Evolutionary conservation across 1,284 basidiomycete species (phyloP), one percentile per base, ranked within the genome.

Genomic region (Sanguinoderma infundibulare): DNA sequence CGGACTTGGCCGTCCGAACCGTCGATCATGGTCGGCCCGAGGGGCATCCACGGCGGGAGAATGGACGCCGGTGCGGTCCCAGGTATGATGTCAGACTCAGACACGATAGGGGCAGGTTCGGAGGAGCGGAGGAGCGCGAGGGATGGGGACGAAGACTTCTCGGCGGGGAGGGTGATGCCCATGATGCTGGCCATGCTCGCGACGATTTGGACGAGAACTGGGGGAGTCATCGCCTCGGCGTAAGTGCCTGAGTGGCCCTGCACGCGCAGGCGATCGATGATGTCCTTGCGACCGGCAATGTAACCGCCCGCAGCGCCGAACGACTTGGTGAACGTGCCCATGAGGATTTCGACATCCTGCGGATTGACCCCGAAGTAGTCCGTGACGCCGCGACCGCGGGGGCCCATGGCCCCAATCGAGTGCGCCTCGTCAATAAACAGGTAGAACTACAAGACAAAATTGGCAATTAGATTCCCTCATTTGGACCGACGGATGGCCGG

Each of bases 271-370:
- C 89, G 83, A 70, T 95, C 90, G 69, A 98, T 90, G 58, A 98
- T 79, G 7, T 79, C 75, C 73, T 95, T 95, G 70, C 79, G 87
- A 6, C 94, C 97, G 3, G 95, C 86, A 68, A 99, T 90, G 79
- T 99, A 98, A 15, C 97, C 97, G 57, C 97, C 97, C 0, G 96
- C 92, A 2, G 97, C 96, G 61, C 97, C 98, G 73, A 99, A 99
- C 0, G 96, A 98, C 78, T 99, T 99, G 39, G 97, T 99, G 75
- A 99, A 98, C 0, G 97, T 99, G 59, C 97, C 97, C 97, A 99
- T 99, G 66, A 98, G 86, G 66, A 99, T 86, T 74, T 99, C 97
- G 63, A 98, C 84, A 36, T 84, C 83, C 10, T 83, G 82, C 2
- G 96, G 95, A 70, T 94, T 82, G 64, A 98, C 80, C 59, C 88